A percentile compares a stretch with the other conserved stretches of the same genome.
These are phyloP conservation scores for Xylaria sp. DNA, from an alignment of 2,329 filamentous ascomycete genomes.

Conservation along the genomic window DNA sequence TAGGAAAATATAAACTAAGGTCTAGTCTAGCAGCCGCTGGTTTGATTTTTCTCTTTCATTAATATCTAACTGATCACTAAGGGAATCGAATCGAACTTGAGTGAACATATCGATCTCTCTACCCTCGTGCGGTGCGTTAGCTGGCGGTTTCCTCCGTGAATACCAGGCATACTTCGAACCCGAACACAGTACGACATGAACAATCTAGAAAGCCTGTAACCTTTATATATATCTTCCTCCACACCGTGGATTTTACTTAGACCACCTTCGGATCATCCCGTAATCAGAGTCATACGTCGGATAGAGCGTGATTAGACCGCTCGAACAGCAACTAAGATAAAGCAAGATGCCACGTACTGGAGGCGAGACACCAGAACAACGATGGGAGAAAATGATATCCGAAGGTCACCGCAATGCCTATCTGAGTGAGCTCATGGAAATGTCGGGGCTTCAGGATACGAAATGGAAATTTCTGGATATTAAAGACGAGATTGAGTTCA, in stretches of 20 bases:
- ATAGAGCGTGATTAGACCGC: neutral
- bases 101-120: neutral
- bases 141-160: too few relatives aligned
- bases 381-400: conserved; percentile 48
- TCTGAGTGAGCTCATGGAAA: conserved; percentile 64
- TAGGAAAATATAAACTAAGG: too few relatives aligned
- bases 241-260: neutral
- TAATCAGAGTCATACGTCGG: neutral
- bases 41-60: neutral
- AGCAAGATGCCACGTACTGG: neutral
- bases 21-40: too few relatives aligned
- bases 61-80: neutral
- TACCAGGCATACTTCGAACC: neutral
- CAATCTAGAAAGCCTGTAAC: neutral
- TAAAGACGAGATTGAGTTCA: conserved; percentile 45
- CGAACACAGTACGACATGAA: neutral
- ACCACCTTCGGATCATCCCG: neutral
- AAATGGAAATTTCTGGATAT: conserved; percentile 64
- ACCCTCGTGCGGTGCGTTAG: neutral
- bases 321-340: neutral
- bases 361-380: neutral
- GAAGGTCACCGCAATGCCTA: conserved; percentile 55
- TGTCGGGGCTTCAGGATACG: conserved; percentile 67
- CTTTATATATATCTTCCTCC: neutral
- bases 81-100: neutral